Evolutionary conservation across 257 asterid species (phyloP).

Genomic region (Jacaranda copaia): DNA sequence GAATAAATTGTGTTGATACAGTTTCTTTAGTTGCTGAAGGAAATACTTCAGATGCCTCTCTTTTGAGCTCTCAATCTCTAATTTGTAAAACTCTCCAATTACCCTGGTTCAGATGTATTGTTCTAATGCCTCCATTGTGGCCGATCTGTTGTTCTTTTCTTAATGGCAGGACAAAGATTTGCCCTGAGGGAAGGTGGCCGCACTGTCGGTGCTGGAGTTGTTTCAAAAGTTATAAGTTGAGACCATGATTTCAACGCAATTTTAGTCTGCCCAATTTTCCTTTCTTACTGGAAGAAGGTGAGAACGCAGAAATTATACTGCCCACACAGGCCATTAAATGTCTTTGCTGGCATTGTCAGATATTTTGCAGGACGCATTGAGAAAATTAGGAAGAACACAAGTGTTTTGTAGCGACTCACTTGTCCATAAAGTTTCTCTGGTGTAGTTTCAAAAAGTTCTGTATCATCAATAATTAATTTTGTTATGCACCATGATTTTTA

Average conservation of each 20-base stretch:
- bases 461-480: constrained; percentile 48
- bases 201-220: constrained; percentile 99
- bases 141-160: background rate
- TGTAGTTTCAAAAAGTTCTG: constrained; percentile 28
- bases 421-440: constrained; percentile 40
- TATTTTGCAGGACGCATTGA: constrained; percentile 25
- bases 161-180: constrained; percentile 90
- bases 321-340: constrained; percentile 24
- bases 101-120: background rate
- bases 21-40: background rate
- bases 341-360: constrained; percentile 30
- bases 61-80: constrained; percentile 4
- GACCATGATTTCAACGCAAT: background rate
- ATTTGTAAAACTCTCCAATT: background rate
- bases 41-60: background rate
- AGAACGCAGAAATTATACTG: constrained; percentile 34
- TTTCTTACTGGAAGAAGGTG: constrained; percentile 15
- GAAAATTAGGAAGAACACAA: constrained; percentile 33
- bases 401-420: constrained; percentile 39
- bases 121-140: constrained; percentile 8
- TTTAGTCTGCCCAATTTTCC: background rate
- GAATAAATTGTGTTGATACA: background rate
- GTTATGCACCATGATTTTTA: constrained; percentile 10
- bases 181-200: constrained; percentile 99
- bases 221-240: constrained; percentile 83